Evolutionary conservation across 169 alveolate genomes (phyloP).

Genomic region (Besnoitia besnoiti): DNA sequence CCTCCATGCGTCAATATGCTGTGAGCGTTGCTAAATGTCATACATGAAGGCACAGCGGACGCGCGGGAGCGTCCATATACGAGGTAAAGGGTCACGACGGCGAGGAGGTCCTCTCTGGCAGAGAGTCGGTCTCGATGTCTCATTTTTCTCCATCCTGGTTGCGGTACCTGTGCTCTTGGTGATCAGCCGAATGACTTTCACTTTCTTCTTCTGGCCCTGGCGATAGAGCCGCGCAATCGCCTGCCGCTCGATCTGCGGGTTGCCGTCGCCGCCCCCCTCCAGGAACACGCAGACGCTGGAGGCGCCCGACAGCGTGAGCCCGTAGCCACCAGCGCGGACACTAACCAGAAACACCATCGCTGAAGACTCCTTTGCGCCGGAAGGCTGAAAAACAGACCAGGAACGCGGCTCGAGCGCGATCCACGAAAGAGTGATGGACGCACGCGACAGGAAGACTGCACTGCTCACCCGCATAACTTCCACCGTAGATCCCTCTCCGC

Average conservation of each 20-base stretch:
- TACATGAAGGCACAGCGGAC: too few species aligned
- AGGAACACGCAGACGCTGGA: constrained; percentile 39
- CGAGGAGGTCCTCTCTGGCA: too few species aligned
- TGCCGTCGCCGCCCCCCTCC: constrained; percentile 58
- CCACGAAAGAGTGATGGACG: too few species aligned
- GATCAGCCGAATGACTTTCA: constrained; percentile 44
- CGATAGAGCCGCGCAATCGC: constrained; percentile 52
- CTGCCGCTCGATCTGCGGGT: constrained; percentile 47
- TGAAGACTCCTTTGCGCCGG: neutral
- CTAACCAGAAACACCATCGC: constrained; percentile 37
- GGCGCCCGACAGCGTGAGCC: constrained; percentile 12
- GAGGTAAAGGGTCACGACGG: too few species aligned
- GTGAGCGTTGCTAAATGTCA: too few species aligned
- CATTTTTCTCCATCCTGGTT: too few species aligned
- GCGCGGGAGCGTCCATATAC: too few species aligned
- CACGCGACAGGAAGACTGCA: too few species aligned
- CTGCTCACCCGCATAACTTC: too few species aligned
- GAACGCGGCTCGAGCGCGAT: neutral
- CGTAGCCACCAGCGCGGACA: constrained; percentile 53
- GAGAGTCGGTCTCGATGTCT: too few species aligned
- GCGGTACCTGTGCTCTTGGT: constrained; percentile 49
- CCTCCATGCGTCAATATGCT: too few species aligned
- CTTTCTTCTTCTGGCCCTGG: constrained; percentile 43
- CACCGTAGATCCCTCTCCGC: too few species aligned
- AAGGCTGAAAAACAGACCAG: neutral